These are phyloP conservation scores for Cairneyella variabilis DNA, from an alignment of 495 filamentous ascomycete species.

Conservation along the genomic window DNA sequence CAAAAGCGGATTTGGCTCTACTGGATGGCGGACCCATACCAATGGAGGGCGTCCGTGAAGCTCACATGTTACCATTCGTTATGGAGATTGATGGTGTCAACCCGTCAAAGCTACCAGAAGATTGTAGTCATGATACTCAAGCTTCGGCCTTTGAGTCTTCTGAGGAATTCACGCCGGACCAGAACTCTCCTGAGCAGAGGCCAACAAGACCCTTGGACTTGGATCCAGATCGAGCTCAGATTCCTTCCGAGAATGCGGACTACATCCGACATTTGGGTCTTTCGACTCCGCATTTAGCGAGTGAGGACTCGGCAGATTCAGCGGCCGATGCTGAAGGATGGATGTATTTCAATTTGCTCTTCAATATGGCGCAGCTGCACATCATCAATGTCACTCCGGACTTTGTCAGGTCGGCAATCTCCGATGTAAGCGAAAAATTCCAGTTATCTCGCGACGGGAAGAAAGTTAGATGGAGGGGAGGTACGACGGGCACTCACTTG, in stretches of 20 bases:
- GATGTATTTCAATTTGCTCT: conserved; percentile 79
- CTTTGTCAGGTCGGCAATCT: conserved; percentile 65
- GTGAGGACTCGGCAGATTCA: conserved; percentile 39
- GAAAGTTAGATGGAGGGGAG: conserved; percentile 70
- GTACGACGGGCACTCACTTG: conserved; percentile 52
- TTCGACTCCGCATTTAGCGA: conserved; percentile 38
- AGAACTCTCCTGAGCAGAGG: conserved; percentile 50
- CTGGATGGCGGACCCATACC: background rate
- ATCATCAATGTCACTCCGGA: conserved; percentile 71
- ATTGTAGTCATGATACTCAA: conserved; percentile 6
- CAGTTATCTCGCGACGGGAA: conserved; percentile 70
- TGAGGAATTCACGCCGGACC: background rate
- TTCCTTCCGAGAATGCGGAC: conserved; percentile 66
- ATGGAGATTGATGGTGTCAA: conserved; percentile 11
- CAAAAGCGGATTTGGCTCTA: conserved; percentile 25
- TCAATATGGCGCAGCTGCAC: conserved; percentile 77
- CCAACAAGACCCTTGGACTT: conserved; percentile 70
- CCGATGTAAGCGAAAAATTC: conserved; percentile 61
- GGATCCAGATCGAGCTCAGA: conserved; percentile 62
- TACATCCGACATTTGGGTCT: conserved; percentile 71
- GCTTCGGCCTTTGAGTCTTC: background rate
- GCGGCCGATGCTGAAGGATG: conserved; percentile 57
- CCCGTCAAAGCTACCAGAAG: background rate
- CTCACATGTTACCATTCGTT: conserved; percentile 37
- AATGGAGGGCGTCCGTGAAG: conserved; percentile 45